phyloP scores from a whole-genome alignment of 2,329 filamentous ascomycete species.

The Tolypocladium guangdongense region DNA sequence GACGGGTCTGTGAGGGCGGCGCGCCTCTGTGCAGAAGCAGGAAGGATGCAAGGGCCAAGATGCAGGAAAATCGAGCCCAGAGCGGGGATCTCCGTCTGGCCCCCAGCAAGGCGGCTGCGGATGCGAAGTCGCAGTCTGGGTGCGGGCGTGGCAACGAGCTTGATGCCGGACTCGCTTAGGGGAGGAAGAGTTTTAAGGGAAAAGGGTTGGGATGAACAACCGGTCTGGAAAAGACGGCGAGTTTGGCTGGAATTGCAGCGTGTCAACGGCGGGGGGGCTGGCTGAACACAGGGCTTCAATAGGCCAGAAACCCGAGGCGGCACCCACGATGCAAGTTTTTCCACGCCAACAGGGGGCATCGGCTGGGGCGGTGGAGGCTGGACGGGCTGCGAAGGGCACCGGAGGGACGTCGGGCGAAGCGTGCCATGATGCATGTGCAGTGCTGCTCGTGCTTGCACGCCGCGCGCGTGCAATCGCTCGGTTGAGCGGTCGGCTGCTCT shows the following conservation, averaged over 20 bases:
- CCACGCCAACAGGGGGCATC: not conserved
- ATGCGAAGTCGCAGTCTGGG: not conserved
- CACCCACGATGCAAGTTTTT: not conserved
- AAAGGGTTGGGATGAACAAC: not conserved
- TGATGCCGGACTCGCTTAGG: not conserved
- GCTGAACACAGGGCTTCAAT: not conserved
- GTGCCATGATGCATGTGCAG: too few relatives aligned
- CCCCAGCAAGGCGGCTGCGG: not conserved
- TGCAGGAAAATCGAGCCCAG: not conserved
- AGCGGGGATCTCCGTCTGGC: not conserved
- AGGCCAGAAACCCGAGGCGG: not conserved
- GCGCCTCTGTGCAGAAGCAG: not conserved
- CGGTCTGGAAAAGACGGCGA: not conserved
- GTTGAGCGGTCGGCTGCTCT: not conserved
- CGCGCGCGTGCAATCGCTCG: not conserved
- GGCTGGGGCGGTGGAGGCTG: not conserved
- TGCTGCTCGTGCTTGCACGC: too few relatives aligned
- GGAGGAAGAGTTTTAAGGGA: not conserved
- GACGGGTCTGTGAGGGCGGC: not conserved
- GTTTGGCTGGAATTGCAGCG: conserved; percentile 1
- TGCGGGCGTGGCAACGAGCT: not conserved
- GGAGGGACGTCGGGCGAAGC: too few relatives aligned
- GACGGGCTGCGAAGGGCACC: too few relatives aligned
- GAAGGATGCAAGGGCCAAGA: not conserved
- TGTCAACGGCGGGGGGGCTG: conserved; percentile 1